Conservation (phyloP, 2,329 filamentous ascomycete species). For the Colletotrichum sp. region DNA sequence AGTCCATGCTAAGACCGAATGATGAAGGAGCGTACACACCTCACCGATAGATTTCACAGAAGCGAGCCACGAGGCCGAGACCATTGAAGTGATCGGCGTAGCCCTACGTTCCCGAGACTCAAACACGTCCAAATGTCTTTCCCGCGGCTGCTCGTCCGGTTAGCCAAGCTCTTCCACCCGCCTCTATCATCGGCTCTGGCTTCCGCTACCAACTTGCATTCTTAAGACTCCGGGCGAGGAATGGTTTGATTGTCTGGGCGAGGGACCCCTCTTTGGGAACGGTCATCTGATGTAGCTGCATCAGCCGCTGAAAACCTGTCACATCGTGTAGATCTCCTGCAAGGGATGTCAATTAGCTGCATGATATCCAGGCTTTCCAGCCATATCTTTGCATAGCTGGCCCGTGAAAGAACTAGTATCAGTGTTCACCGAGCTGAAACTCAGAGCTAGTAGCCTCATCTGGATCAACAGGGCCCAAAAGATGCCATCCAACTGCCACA, state of each 20-base stretch:
- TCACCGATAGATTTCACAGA: neutral
- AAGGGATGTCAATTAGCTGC: neutral
- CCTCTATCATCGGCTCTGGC: neutral
- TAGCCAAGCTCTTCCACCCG: neutral
- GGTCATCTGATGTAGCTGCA: neutral
- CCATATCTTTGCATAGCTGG: neutral
- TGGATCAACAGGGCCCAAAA: neutral
- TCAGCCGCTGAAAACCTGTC: neutral
- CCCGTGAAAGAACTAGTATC: neutral
- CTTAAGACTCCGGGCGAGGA: neutral
- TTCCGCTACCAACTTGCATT: neutral
- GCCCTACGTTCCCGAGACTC: neutral
- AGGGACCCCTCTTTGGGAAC: neutral
- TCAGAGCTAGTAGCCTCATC: neutral
- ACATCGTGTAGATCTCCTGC: neutral
- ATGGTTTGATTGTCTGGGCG: neutral
- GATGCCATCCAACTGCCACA: neutral
- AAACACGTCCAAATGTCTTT: neutral
- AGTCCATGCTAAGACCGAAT: neutral
- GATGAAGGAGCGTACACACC: neutral
- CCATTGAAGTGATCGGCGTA: neutral
- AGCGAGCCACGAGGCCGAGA: neutral
- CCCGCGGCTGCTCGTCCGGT: neutral
- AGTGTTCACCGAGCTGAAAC: neutral
- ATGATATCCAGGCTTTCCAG: neutral